phyloP scores from a whole-genome alignment of 1,139 yeast genomes.

The Nakaseomyces bracarensis region DNA sequence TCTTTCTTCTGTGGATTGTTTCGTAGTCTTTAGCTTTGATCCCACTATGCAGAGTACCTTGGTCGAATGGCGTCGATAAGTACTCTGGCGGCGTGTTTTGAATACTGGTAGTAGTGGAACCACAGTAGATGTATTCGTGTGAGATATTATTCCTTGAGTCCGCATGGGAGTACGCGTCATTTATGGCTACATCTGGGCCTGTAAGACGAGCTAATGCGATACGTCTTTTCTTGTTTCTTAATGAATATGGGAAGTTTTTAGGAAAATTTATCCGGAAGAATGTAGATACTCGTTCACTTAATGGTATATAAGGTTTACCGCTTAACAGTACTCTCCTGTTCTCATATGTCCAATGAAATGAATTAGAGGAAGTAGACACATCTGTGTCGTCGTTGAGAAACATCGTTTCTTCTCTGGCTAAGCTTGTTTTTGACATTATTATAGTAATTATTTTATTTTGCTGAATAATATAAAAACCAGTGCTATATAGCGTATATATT shows the following conservation, averaged over 20 bases:
- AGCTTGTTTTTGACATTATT: too few relatives aligned
- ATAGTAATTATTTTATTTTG: too few relatives aligned
- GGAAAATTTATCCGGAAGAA: constrained; percentile 2
- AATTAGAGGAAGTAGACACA: too few relatives aligned
- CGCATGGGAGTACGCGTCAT: not conserved
- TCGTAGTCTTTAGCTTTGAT: too few relatives aligned
- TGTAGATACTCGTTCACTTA: not conserved
- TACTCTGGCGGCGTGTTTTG: constrained; percentile 1
- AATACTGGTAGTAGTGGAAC: not conserved
- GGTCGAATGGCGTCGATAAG: not conserved
- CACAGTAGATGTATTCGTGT: not conserved
- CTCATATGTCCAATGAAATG: too few relatives aligned
- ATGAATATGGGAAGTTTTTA: not conserved
- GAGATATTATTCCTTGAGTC: too few relatives aligned
- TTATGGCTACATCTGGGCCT: not conserved
- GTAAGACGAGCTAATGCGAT: not conserved
- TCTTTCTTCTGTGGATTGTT: not conserved
- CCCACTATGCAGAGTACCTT: not conserved
- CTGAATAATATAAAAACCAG: too few relatives aligned
- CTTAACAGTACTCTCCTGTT: too few relatives aligned
- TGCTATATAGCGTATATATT: too few relatives aligned
- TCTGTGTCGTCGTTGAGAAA: too few relatives aligned
- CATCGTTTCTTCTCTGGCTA: too few relatives aligned
- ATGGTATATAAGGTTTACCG: too few relatives aligned
- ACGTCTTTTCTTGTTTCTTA: not conserved